These are phyloP conservation scores for Serendipita sp. DNA, from an alignment of 768 basidiomycete genomes.

Conservation along the genomic window DNA sequence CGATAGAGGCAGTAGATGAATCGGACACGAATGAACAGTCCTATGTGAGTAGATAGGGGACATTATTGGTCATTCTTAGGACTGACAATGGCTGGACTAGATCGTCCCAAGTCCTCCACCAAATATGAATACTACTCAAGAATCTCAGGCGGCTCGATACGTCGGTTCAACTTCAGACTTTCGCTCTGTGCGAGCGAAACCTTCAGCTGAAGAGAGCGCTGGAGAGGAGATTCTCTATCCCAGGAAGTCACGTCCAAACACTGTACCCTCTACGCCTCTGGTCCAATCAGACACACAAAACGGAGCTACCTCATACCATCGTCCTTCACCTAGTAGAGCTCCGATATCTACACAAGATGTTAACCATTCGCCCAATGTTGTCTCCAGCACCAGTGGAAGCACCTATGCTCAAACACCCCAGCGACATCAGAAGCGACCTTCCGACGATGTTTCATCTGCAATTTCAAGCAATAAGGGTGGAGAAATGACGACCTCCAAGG, in stretches of 20 bases:
- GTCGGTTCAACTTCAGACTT: not conserved
- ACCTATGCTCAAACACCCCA: not conserved
- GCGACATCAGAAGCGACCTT: slow-evolving; percentile 59
- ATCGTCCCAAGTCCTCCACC: not conserved
- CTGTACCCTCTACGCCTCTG: slow-evolving; percentile 16
- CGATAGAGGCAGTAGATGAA: slow-evolving; percentile 74
- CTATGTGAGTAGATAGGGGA: slow-evolving; percentile 13
- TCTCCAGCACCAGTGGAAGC: not conserved
- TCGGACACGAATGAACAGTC: slow-evolving; percentile 49
- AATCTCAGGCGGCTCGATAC: not conserved
- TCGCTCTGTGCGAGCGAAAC: slow-evolving; percentile 18
- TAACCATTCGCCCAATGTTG: not conserved
- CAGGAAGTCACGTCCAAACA: slow-evolving; percentile 24
- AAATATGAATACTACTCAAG: slow-evolving; percentile 30
- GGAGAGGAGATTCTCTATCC: slow-evolving; percentile 85
- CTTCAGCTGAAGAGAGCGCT: slow-evolving; percentile 65
- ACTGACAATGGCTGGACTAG: slow-evolving; percentile 6
- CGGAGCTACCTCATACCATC: slow-evolving; percentile 1
- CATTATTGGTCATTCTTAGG: slow-evolving; percentile 6
- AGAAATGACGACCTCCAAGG: slow-evolving; percentile 19
- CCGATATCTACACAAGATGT: not conserved
- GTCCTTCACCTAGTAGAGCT: slow-evolving; percentile 10
- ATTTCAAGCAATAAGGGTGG: slow-evolving; percentile 10
- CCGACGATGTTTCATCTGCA: slow-evolving; percentile 49
- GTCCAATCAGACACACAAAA: slow-evolving; percentile 6